These are phyloP conservation scores for Oenanthe javanica DNA, from an alignment of 140 eudicot species.

Conservation along the genomic window DNA sequence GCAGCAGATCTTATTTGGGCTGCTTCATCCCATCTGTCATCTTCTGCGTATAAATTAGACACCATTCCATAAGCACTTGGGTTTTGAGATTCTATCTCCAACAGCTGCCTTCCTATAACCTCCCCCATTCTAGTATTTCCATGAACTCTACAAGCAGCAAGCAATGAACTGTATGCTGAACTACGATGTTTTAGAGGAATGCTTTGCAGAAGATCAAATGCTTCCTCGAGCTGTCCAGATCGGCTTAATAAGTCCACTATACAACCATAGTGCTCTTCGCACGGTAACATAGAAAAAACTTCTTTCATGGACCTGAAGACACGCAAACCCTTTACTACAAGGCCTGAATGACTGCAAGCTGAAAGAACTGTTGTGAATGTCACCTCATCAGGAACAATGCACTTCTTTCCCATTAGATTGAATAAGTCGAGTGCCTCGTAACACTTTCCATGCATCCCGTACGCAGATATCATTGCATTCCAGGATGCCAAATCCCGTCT, in stretches of 20 bases:
- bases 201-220: slow-evolving; percentile 31
- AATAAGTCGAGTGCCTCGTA: slow-evolving; percentile 31
- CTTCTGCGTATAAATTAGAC: slow-evolving; percentile 49
- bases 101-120: slow-evolving; percentile 37
- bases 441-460: slow-evolving; percentile 54
- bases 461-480: slow-evolving; percentile 65
- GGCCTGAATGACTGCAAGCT: slow-evolving; percentile 58
- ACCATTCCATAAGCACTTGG: slow-evolving; percentile 43
- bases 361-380: slow-evolving; percentile 46
- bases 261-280: slow-evolving; percentile 56
- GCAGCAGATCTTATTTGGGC: slow-evolving; percentile 34
- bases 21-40: slow-evolving; percentile 44
- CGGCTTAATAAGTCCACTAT: slow-evolving; percentile 54
- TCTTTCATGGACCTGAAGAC: slow-evolving; percentile 44
- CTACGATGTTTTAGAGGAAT: slow-evolving; percentile 22
- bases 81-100: slow-evolving; percentile 46
- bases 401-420: slow-evolving; percentile 29
- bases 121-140: slow-evolving; percentile 43
- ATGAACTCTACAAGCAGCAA: slow-evolving; percentile 57
- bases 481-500: slow-evolving; percentile 40
- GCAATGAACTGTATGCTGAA: slow-evolving; percentile 44
- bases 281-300: slow-evolving; percentile 33
- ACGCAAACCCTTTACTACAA: slow-evolving; percentile 34
- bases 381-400: slow-evolving; percentile 33
- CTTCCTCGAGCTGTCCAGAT: slow-evolving; percentile 51